Evolutionary conservation across 768 basidiomycete species (phyloP).

Genomic region (Lactifluus pinguis): DNA sequence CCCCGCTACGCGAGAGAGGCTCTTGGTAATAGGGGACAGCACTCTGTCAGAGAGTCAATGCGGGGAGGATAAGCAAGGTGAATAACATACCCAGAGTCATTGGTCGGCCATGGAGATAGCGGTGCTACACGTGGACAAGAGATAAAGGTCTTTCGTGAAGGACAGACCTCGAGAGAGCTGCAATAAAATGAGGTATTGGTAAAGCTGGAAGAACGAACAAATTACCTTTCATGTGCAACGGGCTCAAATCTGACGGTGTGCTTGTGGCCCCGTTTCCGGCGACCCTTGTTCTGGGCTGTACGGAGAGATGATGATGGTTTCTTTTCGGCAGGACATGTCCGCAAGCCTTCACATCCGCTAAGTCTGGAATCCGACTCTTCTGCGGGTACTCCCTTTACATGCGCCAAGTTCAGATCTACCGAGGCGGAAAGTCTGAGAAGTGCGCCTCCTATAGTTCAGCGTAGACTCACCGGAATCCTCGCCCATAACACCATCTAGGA

Average conservation of each 20-base stretch:
- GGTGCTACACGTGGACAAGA: not conserved
- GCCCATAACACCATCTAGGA: not conserved
- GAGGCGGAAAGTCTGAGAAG: not conserved
- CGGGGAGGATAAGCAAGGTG: not conserved
- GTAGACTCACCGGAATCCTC: not conserved
- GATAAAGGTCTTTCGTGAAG: conserved; percentile 3
- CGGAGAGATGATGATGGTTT: not conserved
- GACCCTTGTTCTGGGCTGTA: not conserved
- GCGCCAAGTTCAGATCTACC: not conserved
- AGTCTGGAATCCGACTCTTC: not conserved
- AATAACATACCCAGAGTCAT: conserved; percentile 1
- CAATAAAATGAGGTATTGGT: not conserved
- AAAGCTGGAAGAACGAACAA: not conserved
- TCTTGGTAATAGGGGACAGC: not conserved
- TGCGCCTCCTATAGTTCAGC: not conserved
- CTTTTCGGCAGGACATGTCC: not conserved
- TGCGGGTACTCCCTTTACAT: too few species aligned
- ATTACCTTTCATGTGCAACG: not conserved
- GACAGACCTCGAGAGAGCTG: not conserved
- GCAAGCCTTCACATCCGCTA: not conserved
- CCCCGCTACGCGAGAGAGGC: conserved; percentile 7
- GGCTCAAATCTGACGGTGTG: not conserved
- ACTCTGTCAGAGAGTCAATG: conserved; percentile 6
- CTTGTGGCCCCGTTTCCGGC: not conserved
- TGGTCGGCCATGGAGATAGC: not conserved